Evolutionary conservation across 2,329 filamentous ascomycete species (phyloP).

Genomic region (Hysterium pulicare): DNA sequence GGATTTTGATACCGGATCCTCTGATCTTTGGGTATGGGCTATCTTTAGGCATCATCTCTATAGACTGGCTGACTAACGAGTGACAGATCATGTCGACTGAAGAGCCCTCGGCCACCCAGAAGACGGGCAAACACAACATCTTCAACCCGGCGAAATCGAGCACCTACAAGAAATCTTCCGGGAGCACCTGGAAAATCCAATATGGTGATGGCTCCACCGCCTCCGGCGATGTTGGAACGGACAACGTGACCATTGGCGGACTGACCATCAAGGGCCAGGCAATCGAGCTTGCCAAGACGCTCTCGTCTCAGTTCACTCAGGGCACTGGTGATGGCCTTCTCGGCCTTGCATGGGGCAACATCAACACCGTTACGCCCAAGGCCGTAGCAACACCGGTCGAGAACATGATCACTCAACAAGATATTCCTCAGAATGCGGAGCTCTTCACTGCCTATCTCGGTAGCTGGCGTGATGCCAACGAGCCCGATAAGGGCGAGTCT

Average conservation of each 20-base stretch:
- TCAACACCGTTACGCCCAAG: conserved; percentile 60
- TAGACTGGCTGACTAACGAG: neutral
- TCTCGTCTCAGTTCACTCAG: conserved; percentile 58
- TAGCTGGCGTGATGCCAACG: conserved; percentile 49
- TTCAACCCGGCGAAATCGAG: conserved; percentile 61
- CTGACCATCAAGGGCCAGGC: conserved; percentile 60
- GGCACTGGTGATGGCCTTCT: conserved; percentile 62
- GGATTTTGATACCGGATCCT: conserved; percentile 69
- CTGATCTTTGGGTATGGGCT: conserved; percentile 62
- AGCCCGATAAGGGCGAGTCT: conserved; percentile 44
- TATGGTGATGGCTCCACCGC: conserved; percentile 69
- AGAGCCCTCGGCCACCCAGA: conserved; percentile 37
- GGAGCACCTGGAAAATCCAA: conserved; percentile 60
- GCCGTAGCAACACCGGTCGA: conserved; percentile 62
- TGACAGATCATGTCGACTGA: conserved; percentile 42
- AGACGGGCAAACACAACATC: conserved; percentile 47
- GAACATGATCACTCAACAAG: conserved; percentile 61
- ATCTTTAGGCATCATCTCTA: neutral
- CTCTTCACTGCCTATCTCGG: conserved; percentile 66
- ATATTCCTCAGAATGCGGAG: conserved; percentile 52
- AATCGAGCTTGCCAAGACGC: conserved; percentile 59
- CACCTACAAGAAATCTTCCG: conserved; percentile 52
- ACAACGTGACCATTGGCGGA: conserved; percentile 60
- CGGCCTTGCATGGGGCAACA: conserved; percentile 61
- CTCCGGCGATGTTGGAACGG: conserved; percentile 62